Evolutionary conservation across 306 rosid species (phyloP).

Genomic region (Glycine soja): DNA sequence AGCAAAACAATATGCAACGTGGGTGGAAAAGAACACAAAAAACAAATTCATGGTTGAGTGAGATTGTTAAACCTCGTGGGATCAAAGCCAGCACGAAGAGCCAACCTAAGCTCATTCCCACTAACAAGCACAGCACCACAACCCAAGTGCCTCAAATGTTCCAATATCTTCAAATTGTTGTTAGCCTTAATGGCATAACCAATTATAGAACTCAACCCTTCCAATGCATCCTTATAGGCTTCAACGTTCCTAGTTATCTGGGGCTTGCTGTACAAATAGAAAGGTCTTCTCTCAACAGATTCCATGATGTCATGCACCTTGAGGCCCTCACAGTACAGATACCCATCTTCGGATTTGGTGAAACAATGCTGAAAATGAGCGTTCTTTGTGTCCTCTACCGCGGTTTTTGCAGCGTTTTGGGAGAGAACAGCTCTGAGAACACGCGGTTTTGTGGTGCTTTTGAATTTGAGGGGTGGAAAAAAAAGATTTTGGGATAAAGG

Average conservation of each 20-base stretch:
- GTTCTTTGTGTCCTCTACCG: constrained; percentile 41
- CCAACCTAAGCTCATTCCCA: constrained; percentile 86
- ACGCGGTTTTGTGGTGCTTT: constrained; percentile 44
- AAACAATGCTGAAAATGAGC: constrained; percentile 73
- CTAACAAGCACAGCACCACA: constrained; percentile 98
- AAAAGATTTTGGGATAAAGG: constrained; percentile 50
- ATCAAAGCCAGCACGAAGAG: constrained; percentile 86
- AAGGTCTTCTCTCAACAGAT: constrained; percentile 83
- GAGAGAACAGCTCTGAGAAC: constrained; percentile 69
- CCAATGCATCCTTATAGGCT: constrained; percentile 81
- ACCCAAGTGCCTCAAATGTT: constrained; percentile 85
- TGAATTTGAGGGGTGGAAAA: constrained; percentile 45
- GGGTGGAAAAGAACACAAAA: neutral
- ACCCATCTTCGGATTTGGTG: constrained; percentile 83
- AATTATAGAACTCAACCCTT: constrained; percentile 74
- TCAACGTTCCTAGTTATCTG: constrained; percentile 87
- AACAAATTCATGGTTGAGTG: neutral
- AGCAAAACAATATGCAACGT: neutral
- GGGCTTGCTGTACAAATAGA: constrained; percentile 88
- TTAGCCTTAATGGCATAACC: constrained; percentile 97
- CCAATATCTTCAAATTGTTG: constrained; percentile 85
- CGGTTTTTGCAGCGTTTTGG: constrained; percentile 58
- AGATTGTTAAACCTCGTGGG: constrained; percentile 67
- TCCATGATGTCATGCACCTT: constrained; percentile 91
- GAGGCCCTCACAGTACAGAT: constrained; percentile 68